Conservation (phyloP, 768 basidiomycete genomes). For the Agrocybe pediades region DNA sequence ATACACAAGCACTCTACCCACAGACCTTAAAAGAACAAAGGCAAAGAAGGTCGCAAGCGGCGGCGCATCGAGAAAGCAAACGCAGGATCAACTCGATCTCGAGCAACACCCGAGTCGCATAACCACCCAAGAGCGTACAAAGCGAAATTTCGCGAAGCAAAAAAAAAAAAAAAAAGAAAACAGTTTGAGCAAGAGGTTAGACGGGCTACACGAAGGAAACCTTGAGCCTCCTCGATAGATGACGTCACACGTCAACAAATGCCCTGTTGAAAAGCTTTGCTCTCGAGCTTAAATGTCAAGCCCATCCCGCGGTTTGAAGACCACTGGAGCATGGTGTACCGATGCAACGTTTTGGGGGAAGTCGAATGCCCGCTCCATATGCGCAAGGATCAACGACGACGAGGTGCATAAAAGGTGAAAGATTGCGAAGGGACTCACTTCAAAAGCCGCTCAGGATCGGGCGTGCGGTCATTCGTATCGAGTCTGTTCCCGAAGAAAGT, state of each 20-base stretch:
- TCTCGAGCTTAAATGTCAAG: too few species aligned
- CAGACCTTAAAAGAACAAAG: background rate
- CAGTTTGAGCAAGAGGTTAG: too few species aligned
- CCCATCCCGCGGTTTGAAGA: background rate
- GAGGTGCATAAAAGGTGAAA: background rate
- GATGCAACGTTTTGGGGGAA: too few species aligned
- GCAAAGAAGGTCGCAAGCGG: background rate
- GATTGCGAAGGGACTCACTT: slow-evolving; percentile 44
- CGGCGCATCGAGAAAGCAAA: background rate
- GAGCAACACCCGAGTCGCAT: background rate
- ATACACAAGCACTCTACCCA: too few species aligned
- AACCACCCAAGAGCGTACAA: background rate
- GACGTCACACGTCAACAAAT: too few species aligned
- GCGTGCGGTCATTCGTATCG: slow-evolving; percentile 75
- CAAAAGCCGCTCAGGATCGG: slow-evolving; percentile 88
- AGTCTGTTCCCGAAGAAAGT: slow-evolving; percentile 45
- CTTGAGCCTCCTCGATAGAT: too few species aligned
- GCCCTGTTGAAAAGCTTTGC: too few species aligned
- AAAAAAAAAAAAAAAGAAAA: background rate
- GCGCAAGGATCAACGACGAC: background rate
- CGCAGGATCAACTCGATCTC: background rate
- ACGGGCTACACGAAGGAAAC: too few species aligned
- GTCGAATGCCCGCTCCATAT: too few species aligned
- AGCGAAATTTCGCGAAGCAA: background rate
- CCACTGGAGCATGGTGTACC: too few species aligned